Evolutionary conservation across 2,329 filamentous ascomycete genomes (phyloP), one percentile per base, ranked within the genome.

Genomic region (Cercospora berteroae): DNA sequence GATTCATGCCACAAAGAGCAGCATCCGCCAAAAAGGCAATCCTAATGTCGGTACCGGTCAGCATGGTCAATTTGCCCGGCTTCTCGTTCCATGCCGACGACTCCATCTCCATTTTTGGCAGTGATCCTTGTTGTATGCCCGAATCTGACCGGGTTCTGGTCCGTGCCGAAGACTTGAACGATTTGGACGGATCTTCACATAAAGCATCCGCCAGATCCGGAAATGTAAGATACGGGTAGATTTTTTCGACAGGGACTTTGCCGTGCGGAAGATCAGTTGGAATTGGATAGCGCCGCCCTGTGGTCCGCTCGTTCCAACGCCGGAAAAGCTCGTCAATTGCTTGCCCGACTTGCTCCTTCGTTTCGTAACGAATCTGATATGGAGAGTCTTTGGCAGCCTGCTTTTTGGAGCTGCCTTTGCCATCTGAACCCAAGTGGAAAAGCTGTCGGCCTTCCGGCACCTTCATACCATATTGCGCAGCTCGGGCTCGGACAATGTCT

Each of bases 401-500:
- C 29, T 65, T 16, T 7, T 27, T 29, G 39, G 13, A 2, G n/a
- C 27, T 9, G 29, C 50, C 18, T n/a, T n/a, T 18, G 9, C 18
- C 20, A 25, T n/a, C n/a, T 13, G 33, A 12, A 12, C 9, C n/a
- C 18, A 52, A 25, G n/a, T 25, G 61, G 48, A 55, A 59, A 25
- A 63, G 12, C 29, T 55, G 16, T 20, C 66, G 63, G 20, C 63
- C 50, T n/a, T 33, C 18, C 13, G 66, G 66, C n/a, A 65, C 31
- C 12, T 18, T 61, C 58, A 68, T 68, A 13, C 63, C 63, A 27
- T 10, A 12, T 23, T 55, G 25, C 12, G n/a, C 59, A 60, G 64
- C 64, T 52, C 50, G 48, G 89, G 85, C 1, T 81, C 29, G 55
- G 20, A 65, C 44, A 13, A 23, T 78, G 36, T 81, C 78, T 2